Evolutionary conservation across 495 filamentous ascomycete species (phyloP), one percentile per base, ranked within the genome.

Genomic region (Barbatosphaeria neglecta): DNA sequence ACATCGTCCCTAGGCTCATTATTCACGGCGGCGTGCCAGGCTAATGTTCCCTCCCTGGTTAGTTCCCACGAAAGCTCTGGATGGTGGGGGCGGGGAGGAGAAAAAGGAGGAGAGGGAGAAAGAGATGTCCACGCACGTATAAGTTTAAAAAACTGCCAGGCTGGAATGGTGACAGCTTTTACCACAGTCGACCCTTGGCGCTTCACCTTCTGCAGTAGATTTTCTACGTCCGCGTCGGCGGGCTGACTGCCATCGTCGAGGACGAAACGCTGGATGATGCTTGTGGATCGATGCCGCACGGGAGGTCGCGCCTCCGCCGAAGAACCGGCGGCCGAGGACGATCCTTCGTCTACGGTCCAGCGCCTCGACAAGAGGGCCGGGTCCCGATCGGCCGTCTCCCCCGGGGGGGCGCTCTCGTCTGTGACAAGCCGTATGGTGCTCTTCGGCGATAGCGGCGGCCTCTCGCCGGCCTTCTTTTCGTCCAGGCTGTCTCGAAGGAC

Each of bases 121-220:
- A n/a, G n/a, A n/a, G n/a, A n/a, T n/a, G n/a, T n/a, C n/a, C n/a
- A 67, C 81, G 51, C 65, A 86, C 84, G 87, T 47, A 93, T 89
- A 33, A 95, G 65, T 56, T 81, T 85, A 63, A 95, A 96, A 56
- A 98, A 96, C 55, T 95, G 92, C 90, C 90, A 98, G 11, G 92
- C 92, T 11, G 90, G 92, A 74, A 98, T 94, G 59, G 90, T 79
- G 13, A 96, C 83, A 57, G 92, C 87, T 59, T 85, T 92, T 28
- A 83, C 72, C 25, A 84, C 70, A 45, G 50, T 72, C 25, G 65
- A 75, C 9, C 65, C 67, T 35, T 63, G 70, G 20, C 60, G 62
- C 41, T 58, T 64, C 3, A 62, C 65, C 45, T 60, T 63, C 39
- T 65, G 58, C 9, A 65, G 53, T 17, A 73, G 43, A 15, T 58